Percentiles rank a stretch among this genome's conserved stretches.
These are phyloP conservation scores for Oenanthe sinensis DNA, from an alignment of 129 eudicot species.

Conservation along the genomic window DNA sequence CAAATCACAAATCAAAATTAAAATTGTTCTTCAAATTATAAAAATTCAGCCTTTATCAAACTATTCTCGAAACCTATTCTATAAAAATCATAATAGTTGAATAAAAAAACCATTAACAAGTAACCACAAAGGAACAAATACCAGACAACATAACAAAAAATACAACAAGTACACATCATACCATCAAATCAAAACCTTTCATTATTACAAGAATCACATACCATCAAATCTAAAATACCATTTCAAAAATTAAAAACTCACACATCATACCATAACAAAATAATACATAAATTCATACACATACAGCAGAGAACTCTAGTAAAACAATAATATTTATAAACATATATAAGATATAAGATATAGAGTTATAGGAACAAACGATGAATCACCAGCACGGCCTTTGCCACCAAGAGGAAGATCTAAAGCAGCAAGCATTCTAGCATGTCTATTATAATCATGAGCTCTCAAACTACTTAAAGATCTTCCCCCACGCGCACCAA, in stretches of 20 bases:
- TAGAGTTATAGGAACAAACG: constrained; percentile 35
- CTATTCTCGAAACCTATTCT: background rate
- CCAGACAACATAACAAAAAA: background rate
- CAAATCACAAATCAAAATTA: background rate
- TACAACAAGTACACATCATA: background rate
- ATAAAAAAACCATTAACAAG: background rate
- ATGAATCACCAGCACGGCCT: constrained; percentile 68
- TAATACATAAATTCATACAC: background rate
- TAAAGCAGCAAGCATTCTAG: constrained; percentile 51
- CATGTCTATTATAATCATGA: constrained; percentile 60
- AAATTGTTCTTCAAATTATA: background rate
- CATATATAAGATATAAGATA: background rate
- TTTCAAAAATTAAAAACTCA: background rate
- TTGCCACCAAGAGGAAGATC: constrained; percentile 85
- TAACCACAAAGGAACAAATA: background rate
- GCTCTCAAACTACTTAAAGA: constrained; percentile 39
- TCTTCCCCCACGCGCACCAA: constrained; percentile 31
- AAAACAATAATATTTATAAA: too few species aligned
- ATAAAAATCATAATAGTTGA: too few species aligned
- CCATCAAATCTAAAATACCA: background rate
- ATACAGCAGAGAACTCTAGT: background rate
- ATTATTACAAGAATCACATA: background rate
- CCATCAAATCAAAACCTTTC: background rate
- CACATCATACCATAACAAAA: background rate
- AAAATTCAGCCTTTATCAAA: too few species aligned